Percentiles rank a stretch among this genome's conserved stretches.
Conservation (phyloP, 1,284 basidiomycete genomes). For the Moesziomyces parantarcticus region DNA sequence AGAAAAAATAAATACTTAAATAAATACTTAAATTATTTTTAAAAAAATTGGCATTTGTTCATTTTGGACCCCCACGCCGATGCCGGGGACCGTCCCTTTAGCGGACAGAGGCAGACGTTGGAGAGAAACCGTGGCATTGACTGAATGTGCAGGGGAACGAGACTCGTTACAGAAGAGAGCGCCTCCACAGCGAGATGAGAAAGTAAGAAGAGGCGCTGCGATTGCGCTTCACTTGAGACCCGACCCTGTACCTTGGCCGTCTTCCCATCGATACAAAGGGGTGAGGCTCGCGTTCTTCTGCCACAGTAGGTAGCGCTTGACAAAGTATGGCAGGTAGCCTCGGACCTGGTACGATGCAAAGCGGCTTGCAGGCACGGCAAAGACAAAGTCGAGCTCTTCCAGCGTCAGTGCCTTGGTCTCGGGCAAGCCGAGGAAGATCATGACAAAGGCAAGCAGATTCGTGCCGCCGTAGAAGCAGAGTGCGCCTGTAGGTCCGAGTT, state of each 20-base stretch:
- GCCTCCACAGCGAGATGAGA: not conserved
- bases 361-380: constrained; percentile 75
- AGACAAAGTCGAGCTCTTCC: constrained; percentile 77
- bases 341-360: constrained; percentile 3
- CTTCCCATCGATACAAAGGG: constrained; percentile 4
- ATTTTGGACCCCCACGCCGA: too few relatives aligned
- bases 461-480: constrained; percentile 51
- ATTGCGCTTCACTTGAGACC: not conserved
- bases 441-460: constrained; percentile 36
- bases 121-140: too few relatives aligned
- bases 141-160: too few relatives aligned
- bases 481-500: constrained; percentile 33
- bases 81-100: too few relatives aligned
- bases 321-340: not conserved
- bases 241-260: not conserved
- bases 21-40: too few relatives aligned
- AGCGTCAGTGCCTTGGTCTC: constrained; percentile 83
- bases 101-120: too few relatives aligned
- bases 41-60: too few relatives aligned
- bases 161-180: not conserved
- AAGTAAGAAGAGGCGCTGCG: not conserved
- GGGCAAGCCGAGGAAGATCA: constrained; percentile 72
- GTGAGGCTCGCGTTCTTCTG: constrained; percentile 3
- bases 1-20: too few relatives aligned
- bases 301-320: constrained; percentile 1